These are phyloP conservation scores for Talaromyces stipitatus DNA, from an alignment of 495 filamentous ascomycete species.

Conservation along the genomic window DNA sequence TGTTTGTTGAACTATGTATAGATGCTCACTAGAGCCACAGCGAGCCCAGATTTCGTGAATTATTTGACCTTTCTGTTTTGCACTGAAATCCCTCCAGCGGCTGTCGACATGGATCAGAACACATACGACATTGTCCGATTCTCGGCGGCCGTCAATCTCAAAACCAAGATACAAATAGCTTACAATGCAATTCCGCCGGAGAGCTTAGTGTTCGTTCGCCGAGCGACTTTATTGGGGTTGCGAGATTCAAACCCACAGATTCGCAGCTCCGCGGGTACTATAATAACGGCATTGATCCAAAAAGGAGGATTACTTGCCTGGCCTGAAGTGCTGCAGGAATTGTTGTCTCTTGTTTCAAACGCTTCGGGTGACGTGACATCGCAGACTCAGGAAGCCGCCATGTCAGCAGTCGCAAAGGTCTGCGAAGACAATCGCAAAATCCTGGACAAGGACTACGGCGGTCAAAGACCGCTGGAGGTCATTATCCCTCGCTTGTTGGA, in stretches of 20 bases:
- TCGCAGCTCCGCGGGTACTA: slow-evolving; percentile 80
- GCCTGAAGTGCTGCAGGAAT: slow-evolving; percentile 80
- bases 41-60: slow-evolving; percentile 90
- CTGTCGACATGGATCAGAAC: slow-evolving; percentile 44
- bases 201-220: slow-evolving; percentile 67
- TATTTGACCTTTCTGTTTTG: slow-evolving; percentile 90
- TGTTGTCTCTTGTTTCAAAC: slow-evolving; percentile 70
- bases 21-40: slow-evolving; percentile 91
- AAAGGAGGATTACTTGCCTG: slow-evolving; percentile 81
- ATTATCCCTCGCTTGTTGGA: slow-evolving; percentile 88
- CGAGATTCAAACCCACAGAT: slow-evolving; percentile 78
- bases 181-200: slow-evolving; percentile 63
- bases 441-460: slow-evolving; percentile 77
- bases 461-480: slow-evolving; percentile 76
- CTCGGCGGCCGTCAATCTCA: slow-evolving; percentile 86
- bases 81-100: slow-evolving; percentile 51
- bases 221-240: slow-evolving; percentile 67
- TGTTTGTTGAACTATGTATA: slow-evolving; percentile 23
- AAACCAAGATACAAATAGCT: slow-evolving; percentile 74
- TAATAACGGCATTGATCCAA: slow-evolving; percentile 88
- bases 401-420: slow-evolving; percentile 86
- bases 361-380: slow-evolving; percentile 54
- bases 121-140: slow-evolving; percentile 71
- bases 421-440: slow-evolving; percentile 92
- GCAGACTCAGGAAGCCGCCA: slow-evolving; percentile 82